Percentiles rank a stretch among this genome's conserved stretches.
These are phyloP conservation scores for Colletotrichum sp. DNA, from an alignment of 2,329 filamentous ascomycete species.

Conservation along the genomic window DNA sequence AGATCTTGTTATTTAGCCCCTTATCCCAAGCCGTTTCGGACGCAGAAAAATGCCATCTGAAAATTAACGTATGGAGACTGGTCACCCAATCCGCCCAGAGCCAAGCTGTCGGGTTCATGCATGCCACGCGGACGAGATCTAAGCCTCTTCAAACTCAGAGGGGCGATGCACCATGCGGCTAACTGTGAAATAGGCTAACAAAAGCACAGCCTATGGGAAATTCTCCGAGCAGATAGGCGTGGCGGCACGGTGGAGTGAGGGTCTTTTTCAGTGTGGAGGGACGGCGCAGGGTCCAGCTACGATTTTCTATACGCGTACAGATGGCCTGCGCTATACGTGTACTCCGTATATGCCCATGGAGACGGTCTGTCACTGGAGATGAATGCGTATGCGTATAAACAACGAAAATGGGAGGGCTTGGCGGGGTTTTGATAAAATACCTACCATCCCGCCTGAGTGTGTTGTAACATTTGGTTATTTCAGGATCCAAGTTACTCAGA, in stretches of 20 bases:
- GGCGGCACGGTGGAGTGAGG: neutral
- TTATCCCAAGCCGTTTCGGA: neutral
- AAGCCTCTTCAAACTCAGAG: neutral
- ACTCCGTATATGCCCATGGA: too few relatives aligned
- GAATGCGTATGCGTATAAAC: neutral
- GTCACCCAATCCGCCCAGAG: neutral
- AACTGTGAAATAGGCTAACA: neutral
- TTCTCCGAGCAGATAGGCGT: neutral
- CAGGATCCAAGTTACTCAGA: neutral
- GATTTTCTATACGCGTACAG: neutral
- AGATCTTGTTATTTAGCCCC: neutral
- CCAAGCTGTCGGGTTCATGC: neutral
- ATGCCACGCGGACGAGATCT: neutral
- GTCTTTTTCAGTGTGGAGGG: neutral
- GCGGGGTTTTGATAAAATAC: neutral
- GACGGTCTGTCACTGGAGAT: neutral
- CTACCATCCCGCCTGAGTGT: neutral
- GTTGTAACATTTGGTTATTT: neutral
- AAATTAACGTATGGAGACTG: fast-evolving
- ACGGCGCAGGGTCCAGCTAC: neutral
- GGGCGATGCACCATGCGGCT: neutral
- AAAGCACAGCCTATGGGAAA: neutral
- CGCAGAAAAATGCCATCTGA: neutral
- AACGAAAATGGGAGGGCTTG: neutral
- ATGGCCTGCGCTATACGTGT: neutral